These are phyloP conservation scores for Candida silvicultrix DNA, from an alignment of 805 yeast species.

Conservation along the genomic window DNA sequence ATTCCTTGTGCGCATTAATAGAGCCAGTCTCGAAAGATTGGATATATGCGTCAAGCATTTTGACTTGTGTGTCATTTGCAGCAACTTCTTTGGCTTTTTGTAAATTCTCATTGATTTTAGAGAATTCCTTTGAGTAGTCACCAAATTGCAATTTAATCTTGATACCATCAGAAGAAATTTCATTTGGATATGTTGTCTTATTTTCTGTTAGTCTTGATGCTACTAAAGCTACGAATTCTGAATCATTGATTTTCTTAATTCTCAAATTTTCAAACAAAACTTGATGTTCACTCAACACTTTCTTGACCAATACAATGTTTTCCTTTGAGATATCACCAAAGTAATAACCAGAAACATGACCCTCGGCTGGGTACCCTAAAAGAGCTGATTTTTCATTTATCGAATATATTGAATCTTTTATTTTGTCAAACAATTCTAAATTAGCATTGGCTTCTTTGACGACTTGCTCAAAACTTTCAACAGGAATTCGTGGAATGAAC, in stretches of 20 bases:
- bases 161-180: conserved; percentile 32
- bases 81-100: conserved; percentile 51
- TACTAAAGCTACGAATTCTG: conserved; percentile 52
- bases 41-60: conserved; percentile 61
- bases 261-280: conserved; percentile 80
- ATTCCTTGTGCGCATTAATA: conserved; percentile 75
- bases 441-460: conserved; percentile 33
- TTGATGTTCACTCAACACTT: conserved; percentile 54
- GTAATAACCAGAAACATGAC: conserved; percentile 74
- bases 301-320: conserved; percentile 64
- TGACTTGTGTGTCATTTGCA: conserved; percentile 66
- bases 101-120: conserved; percentile 48
- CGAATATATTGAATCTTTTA: conserved; percentile 45
- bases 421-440: conserved; percentile 26
- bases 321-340: conserved; percentile 44
- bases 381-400: conserved; percentile 40
- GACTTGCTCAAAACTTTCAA: conserved; percentile 42
- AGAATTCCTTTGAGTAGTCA: conserved; percentile 67
- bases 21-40: conserved; percentile 76
- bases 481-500: conserved; percentile 61
- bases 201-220: conserved; percentile 57
- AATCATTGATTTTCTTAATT: conserved; percentile 46
- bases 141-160: conserved; percentile 59
- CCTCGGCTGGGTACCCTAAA: conserved; percentile 74
- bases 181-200: conserved; percentile 48